phyloP scores from a whole-genome alignment of 306 rosid genomes.

The Pyrus communis region DNA sequence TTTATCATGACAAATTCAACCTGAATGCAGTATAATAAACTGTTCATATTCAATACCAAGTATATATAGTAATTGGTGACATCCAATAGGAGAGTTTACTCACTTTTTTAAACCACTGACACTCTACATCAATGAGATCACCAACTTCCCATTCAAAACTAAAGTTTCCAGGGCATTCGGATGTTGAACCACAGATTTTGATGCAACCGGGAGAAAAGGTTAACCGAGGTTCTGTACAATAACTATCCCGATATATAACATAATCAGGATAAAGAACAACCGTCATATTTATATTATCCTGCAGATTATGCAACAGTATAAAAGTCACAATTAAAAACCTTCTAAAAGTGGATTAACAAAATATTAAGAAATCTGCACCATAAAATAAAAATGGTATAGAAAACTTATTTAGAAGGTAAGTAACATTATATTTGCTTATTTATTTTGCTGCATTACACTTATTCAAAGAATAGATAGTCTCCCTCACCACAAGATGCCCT shows the following conservation, averaged over 20 bases:
- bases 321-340: constrained; percentile 10
- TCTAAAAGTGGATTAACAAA: not conserved
- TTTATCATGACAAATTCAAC: constrained; percentile 48
- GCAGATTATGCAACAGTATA: constrained; percentile 30
- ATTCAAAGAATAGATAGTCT: not conserved
- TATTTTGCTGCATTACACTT: not conserved
- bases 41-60: constrained; percentile 10
- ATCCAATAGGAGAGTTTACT: constrained; percentile 29
- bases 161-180: constrained; percentile 32
- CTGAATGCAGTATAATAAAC: constrained; percentile 40
- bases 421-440: not conserved
- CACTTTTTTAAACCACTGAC: constrained; percentile 60
- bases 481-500: not conserved
- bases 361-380: not conserved
- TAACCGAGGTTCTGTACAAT: constrained; percentile 46
- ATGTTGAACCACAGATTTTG: constrained; percentile 50
- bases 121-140: constrained; percentile 51
- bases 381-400: not conserved
- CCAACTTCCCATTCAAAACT: constrained; percentile 65
- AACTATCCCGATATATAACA: constrained; percentile 57
- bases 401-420: not conserved
- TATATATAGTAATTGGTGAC: constrained; percentile 7
- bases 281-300: constrained; percentile 50
- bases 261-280: constrained; percentile 83
- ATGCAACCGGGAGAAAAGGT: constrained; percentile 54